Base-by-base conservation (phyloP, 495 filamentous ascomycete species). In the Xylaria flabelliformis region DNA sequence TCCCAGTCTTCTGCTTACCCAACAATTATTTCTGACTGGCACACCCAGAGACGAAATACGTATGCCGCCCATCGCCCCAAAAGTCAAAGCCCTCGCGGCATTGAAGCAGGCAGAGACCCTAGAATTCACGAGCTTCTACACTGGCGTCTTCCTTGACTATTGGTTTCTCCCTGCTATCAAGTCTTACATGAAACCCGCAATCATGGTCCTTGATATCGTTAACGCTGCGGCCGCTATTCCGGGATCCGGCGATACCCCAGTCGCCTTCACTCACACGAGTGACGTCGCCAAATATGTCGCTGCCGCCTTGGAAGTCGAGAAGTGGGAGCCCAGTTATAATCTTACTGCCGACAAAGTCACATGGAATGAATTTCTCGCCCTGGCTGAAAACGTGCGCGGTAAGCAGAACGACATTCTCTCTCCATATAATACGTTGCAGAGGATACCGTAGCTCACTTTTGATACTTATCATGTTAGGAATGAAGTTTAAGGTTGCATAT, bases 121-220 rank as follows among this genome's bases (percentile, higher is more conserved):
- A 21, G 78, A 88, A 69, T 87, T 78, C 58, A 90, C 87, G 39
- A 75, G 79, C 6, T 80, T 89, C 42, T 77, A 81, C 48, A 84
- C 81, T 34, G 88, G 86, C 3, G 85, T 82, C 74, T 88, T 89
- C 72, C 83, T 88, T 78, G 86, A 90, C 73, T 88, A 88, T 74
- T 89, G 79, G 77, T 85, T 83, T 41, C 82, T 86, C 78, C 86
- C 85, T 24, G 65, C 79, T 41, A 72, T 84, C 56, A 72, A 76
- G 70, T 85, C 84, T 29, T 76, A 88, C 72, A 39, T 85, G 64
- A 69, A 73, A 7, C 85, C 82, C 3, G 76, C 77, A 9, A 77
- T 78, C 1, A 78, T 88, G 21, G 82, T 86, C 19, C 72, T 88
- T 19, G 83, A 89, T 73, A 82, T 88, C 4, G 46, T 76, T 1